Base-by-base conservation (phyloP, 805 yeast species). In the Kodamaea leandrae region DNA sequence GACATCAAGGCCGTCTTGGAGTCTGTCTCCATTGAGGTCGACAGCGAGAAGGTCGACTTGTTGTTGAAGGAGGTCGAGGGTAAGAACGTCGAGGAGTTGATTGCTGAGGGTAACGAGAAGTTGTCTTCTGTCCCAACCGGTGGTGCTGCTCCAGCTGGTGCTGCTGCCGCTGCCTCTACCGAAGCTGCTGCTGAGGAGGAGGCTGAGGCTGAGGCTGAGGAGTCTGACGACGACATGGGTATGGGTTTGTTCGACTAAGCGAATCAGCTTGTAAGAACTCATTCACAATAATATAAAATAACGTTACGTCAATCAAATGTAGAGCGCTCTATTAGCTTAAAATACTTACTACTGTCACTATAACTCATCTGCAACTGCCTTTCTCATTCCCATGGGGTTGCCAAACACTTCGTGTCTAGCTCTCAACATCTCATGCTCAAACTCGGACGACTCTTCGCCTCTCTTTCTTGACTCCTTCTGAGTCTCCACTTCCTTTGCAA, bases 401-500 rank as follows among this genome's bases (percentile, higher is more conserved):
- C 96, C 96, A 63, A 87, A 87, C 1, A 82, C 77, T 16, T 63
- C 55, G 55, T 86, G 91, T 52, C 95, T 74, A 12, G 66, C 64
- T n/a, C 51, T 51, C 23, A 62, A 40, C 55, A 66, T 47, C 47
- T 62, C 53, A 12, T 43, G 52, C 48, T 57, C 64, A 44, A 79
- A 61, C 21, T 65, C 70, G 20, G 58, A 49, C 42, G 74, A 74
- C 2, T 53, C 45, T 2, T 40, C 50, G 23, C 60, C 60, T 45
- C 68, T 60, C 42, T 51, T 47, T 20, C 45, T 51, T 14, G 50
- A 24, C 7, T 53, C 57, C 17, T 53, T 54, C 16, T 63, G 46
- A 13, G 36, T 35, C 28, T 52, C 74, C 52, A 32, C 46, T 48
- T 80, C 77, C 24, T 62, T 54, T 14, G 77, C 68, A 27, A 87